Base-by-base conservation (phyloP, 495 filamentous ascomycete genomes). In the Aspergillus olivimuriae region DNA sequence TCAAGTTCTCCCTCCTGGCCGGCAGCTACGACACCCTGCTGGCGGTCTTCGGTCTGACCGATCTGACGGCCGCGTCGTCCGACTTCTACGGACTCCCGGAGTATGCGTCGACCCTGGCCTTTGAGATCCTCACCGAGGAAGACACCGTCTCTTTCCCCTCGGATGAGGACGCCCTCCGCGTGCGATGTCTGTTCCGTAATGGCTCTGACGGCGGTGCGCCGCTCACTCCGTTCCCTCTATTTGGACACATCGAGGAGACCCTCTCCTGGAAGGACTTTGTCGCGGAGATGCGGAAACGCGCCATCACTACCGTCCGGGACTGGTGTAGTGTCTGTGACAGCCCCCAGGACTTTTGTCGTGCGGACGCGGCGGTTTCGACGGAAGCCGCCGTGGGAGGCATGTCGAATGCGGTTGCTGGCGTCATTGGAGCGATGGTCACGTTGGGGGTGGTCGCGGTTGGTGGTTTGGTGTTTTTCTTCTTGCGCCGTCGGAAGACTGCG, bases 391-490 rank as follows among this genome's bases (percentile, higher is more conserved):
- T 33, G 39, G 54, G 56, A 5, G 63, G 65, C 2, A 61, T 74
- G 9, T 70, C 69, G 2, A 64, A 58, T 22, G 60, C 62, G 9
- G 69, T 70, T 34, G 75, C 63, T 6, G 81, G 80, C 31, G 76
- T 81, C 0, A 77, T 83, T 60, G 81, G 80, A 15, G 81, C 79
- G 7, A 69, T 81, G 56, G 77, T 83, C 1, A 81, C 78, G 4
- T 58, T 83, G 24, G 80, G 63, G 8, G 68, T 79, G 0, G 26
- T 46, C 3, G 43, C 24, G 20, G 52, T 80, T 9, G 48, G 80
- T 40, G 74, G 69, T 2, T 34, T 69, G 10, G 63, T 72, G 55
- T 69, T 62, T 22, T 52, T 75, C 23, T 57, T 74, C 33, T 56
- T 76, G 61, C 39, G 5, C 6, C 24, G 24, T 28, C 5, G 24